These are phyloP conservation scores for Aspergillus caelatus DNA, from an alignment of 2,329 filamentous ascomycete genomes.

Conservation along the genomic window DNA sequence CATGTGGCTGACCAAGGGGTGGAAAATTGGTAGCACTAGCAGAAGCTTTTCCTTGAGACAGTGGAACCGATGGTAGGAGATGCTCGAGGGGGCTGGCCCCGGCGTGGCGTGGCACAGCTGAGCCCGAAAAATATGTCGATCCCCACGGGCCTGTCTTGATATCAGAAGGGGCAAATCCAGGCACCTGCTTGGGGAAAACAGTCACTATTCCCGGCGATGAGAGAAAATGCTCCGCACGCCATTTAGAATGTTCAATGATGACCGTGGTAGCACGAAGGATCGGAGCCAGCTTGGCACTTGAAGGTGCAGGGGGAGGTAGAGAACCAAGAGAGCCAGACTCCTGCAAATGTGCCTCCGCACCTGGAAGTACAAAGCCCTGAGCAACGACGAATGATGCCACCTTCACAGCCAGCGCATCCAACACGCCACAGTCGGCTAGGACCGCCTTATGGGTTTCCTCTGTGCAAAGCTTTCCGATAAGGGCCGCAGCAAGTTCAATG, in stretches of 20 bases:
- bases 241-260: slow-evolving; percentile 78
- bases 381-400: slow-evolving; percentile 71
- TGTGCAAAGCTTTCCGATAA: slow-evolving; percentile 66
- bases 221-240: slow-evolving; percentile 71
- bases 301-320: slow-evolving; percentile 65
- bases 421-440: slow-evolving; percentile 71
- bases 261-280: slow-evolving; percentile 76
- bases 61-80: slow-evolving; percentile 59
- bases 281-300: slow-evolving; percentile 63
- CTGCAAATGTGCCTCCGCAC: slow-evolving; percentile 59
- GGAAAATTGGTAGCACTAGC: slow-evolving; percentile 53
- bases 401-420: slow-evolving; percentile 76
- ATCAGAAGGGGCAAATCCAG: slow-evolving; percentile 55
- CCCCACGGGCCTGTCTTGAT: slow-evolving; percentile 56
- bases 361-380: slow-evolving; percentile 69
- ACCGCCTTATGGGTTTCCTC: slow-evolving; percentile 70
- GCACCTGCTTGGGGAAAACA: slow-evolving; percentile 62
- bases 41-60: slow-evolving; percentile 34
- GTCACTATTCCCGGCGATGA: slow-evolving; percentile 70
- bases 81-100: slow-evolving; percentile 64
- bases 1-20: slow-evolving; percentile 50
- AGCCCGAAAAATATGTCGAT: slow-evolving; percentile 56
- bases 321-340: slow-evolving; percentile 58
- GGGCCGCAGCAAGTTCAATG: slow-evolving; percentile 44
- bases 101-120: slow-evolving; percentile 50